Evolutionary conservation across 495 filamentous ascomycete genomes (phyloP).

Genomic region (Talaromyces trachyspermus): DNA sequence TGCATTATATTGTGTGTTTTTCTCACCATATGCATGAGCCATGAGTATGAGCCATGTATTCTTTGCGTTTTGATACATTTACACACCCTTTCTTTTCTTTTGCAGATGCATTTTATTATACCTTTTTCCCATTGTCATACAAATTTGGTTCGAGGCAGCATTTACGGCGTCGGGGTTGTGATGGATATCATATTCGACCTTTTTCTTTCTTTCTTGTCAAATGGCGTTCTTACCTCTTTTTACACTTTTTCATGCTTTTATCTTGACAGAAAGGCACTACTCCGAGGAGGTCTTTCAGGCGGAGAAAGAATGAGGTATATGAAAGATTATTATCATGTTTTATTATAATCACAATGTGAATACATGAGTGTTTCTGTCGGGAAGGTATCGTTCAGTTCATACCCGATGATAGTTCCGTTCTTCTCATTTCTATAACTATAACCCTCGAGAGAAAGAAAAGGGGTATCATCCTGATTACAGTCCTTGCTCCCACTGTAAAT

Average conservation of each 20-base stretch:
- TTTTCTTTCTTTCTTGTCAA: not conserved
- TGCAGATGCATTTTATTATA: not conserved
- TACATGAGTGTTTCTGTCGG: too few relatives aligned
- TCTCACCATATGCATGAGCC: constrained; percentile 1
- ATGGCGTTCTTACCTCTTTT: not conserved
- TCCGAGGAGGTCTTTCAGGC: too few relatives aligned
- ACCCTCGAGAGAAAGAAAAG: too few relatives aligned
- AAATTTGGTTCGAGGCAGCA: not conserved
- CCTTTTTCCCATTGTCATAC: not conserved
- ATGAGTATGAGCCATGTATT: not conserved
- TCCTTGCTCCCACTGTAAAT: not conserved
- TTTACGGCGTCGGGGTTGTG: constrained; percentile 5
- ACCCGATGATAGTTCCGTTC: not conserved
- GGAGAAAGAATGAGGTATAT: too few relatives aligned
- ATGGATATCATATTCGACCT: not conserved
- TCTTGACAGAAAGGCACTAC: too few relatives aligned
- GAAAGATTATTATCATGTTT: too few relatives aligned
- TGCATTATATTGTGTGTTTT: constrained; percentile 8
- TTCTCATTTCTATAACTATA: too few relatives aligned
- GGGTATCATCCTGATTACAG: constrained; percentile 1
- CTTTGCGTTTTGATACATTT: not conserved
- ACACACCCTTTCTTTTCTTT: constrained; percentile 12
- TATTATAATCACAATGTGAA: too few relatives aligned
- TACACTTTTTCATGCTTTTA: not conserved
- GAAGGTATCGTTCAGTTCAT: too few relatives aligned